phyloP scores from a whole-genome alignment of 495 filamentous ascomycete species.

The Cercophora samala region DNA sequence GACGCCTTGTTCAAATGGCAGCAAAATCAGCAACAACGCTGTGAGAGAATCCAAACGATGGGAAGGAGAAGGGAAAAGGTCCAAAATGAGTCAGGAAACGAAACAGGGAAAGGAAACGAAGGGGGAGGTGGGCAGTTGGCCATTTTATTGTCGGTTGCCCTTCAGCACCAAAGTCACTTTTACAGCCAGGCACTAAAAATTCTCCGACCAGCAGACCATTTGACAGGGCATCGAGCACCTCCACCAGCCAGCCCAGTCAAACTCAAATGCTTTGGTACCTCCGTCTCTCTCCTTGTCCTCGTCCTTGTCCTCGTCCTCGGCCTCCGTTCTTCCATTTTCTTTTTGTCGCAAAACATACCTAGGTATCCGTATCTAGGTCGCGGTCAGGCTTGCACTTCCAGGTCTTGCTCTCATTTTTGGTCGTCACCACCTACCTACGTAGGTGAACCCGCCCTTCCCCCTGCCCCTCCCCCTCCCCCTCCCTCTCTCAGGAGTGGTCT shows the following conservation, averaged over 20 bases:
- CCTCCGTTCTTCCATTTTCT: background rate
- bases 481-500: too few species aligned
- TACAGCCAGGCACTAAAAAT: slow-evolving; percentile 39
- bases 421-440: background rate
- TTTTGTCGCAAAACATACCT: background rate
- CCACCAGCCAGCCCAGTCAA: slow-evolving; percentile 24
- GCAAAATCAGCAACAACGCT: slow-evolving; percentile 26
- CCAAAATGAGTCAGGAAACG: slow-evolving; percentile 27
- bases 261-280: slow-evolving; percentile 19
- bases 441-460: background rate
- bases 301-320: too few species aligned
- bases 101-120: slow-evolving; percentile 33
- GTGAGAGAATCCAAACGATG: slow-evolving; percentile 16
- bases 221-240: slow-evolving; percentile 27
- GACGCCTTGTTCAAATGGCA: slow-evolving; percentile 3
- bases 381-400: background rate
- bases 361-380: too few species aligned
- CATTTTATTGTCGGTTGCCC: slow-evolving; percentile 39
- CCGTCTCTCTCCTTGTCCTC: too few species aligned
- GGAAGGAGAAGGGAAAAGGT: slow-evolving; percentile 20
- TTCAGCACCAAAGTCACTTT: slow-evolving; percentile 38
- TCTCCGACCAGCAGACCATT: slow-evolving; percentile 30
- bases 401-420: background rate
- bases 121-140: slow-evolving; percentile 44
- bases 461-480: background rate